Evolutionary conservation across 2,329 filamentous ascomycete genomes (phyloP), one percentile per base, ranked within the genome.

Genomic region (Talaromyces pinophilus): DNA sequence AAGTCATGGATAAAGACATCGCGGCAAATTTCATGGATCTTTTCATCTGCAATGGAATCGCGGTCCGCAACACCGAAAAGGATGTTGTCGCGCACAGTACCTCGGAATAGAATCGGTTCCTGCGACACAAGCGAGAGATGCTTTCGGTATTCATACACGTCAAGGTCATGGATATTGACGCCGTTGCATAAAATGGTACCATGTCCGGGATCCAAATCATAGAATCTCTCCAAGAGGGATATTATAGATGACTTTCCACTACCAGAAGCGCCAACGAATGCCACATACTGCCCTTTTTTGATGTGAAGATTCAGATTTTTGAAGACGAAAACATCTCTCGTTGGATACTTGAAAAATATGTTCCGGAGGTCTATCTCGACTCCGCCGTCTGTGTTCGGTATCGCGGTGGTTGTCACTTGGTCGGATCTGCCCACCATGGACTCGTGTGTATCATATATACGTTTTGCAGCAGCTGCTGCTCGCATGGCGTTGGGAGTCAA

Each of bases 1-100:
- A 98, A 98, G 70, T 96, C 93, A 75, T 97, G 93, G 0, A 94
- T 94, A 71, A 97, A 97, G 15, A 94, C 91, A 84, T 91, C 95
- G 86, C 86, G 62, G 93, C 90, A 50, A 88, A 86, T 2, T 83
- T 81, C 52, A 87, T 42, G 30, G 2, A 67, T 87, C 59, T 87
- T 71, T 10, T 83, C 79, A 0, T 76, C 74, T 85, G 64, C 86
- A 70, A 74, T 94, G 90, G 68, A 86, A 85, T 66, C 85, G 80
- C 0, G 91, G 93, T 48, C 92, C 92, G 30, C 82, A 75, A 86
- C 73, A 79, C 95, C 95, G 71, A 96, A 88, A 17, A 86, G 84
- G 72, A 99, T 97, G 77, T 97, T 98, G 63, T 92, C 86, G 74
- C 86, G 93, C 73, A 98, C 97, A 0, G 92, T 93, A 0, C 91